Evolutionary conservation across 1,284 basidiomycete genomes (phyloP).

Genomic region (Inonotus obliquus): DNA sequence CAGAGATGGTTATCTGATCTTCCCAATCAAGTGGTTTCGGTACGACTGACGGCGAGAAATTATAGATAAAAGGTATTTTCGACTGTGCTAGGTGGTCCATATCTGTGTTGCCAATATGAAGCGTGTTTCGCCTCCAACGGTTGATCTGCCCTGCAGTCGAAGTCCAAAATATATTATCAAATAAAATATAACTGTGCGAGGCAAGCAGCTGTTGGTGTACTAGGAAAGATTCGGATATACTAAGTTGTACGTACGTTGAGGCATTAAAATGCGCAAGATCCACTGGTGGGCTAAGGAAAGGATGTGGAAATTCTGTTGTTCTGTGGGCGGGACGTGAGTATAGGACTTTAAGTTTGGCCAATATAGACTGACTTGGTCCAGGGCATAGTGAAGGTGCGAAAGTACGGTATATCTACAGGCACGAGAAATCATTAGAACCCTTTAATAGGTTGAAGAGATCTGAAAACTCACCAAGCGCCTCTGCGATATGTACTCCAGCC

Average conservation of each 20-base stretch:
- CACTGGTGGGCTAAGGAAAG: constrained; percentile 53
- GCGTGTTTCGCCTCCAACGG: constrained; percentile 57
- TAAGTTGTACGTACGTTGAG: constrained; percentile 38
- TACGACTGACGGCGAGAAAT: constrained; percentile 56
- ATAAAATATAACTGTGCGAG: constrained; percentile 52
- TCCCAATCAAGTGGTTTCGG: constrained; percentile 76
- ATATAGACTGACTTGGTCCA: constrained; percentile 40
- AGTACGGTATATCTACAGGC: constrained; percentile 50
- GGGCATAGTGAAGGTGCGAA: constrained; percentile 76
- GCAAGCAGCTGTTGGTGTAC: not conserved
- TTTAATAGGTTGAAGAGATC: not conserved
- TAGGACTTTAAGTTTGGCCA: constrained; percentile 7
- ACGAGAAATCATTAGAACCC: constrained; percentile 10
- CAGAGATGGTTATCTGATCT: constrained; percentile 61
- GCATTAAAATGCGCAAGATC: constrained; percentile 49
- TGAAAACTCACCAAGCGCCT: constrained; percentile 51
- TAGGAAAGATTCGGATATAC: not conserved
- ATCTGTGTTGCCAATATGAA: constrained; percentile 55
- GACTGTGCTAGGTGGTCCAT: constrained; percentile 63
- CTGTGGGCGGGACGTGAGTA: constrained; percentile 27
- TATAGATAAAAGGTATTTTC: constrained; percentile 71
- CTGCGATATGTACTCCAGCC: constrained; percentile 79
- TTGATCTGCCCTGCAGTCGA: constrained; percentile 73
- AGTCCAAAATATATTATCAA: constrained; percentile 76
- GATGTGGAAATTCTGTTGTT: constrained; percentile 62